Evolutionary conservation across 192 early-diverging fungal species (phyloP).

Genomic region (Entomortierella chlamydospora): DNA sequence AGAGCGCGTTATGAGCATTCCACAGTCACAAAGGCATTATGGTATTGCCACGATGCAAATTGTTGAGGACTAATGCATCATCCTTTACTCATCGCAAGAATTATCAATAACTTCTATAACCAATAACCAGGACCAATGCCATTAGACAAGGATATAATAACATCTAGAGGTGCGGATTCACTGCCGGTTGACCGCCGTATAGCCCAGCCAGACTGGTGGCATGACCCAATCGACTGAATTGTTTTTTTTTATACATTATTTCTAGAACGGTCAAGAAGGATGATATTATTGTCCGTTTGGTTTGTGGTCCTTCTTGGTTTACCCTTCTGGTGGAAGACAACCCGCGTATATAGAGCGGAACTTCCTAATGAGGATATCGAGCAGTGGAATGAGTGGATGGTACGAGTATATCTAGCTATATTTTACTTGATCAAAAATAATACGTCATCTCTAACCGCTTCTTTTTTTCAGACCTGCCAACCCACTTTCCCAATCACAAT

Average conservation of each 20-base stretch:
- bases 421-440: too few relatives aligned
- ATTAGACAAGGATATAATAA: conserved; percentile 12
- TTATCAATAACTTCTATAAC: background rate
- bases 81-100: background rate
- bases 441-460: background rate
- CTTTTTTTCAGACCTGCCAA: conserved; percentile 14
- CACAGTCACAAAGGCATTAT: background rate
- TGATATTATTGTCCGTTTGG: conserved; percentile 65
- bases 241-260: background rate
- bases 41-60: background rate
- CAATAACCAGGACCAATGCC: background rate
- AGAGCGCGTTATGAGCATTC: background rate
- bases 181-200: background rate
- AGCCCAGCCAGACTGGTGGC: background rate
- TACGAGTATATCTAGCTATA: conserved; percentile 15
- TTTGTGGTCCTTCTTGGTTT: conserved; percentile 68
- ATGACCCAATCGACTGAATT: background rate
- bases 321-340: conserved; percentile 87
- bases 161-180: conserved; percentile 4
- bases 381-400: conserved; percentile 63
- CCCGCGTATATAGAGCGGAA: conserved; percentile 81
- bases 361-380: conserved; percentile 75
- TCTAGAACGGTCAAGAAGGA: conserved; percentile 48
- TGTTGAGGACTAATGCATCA: background rate
- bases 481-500: conserved; percentile 33